These are phyloP conservation scores for Aureobasidium sp. DNA, from an alignment of 2,329 filamentous ascomycete genomes.

Conservation along the genomic window DNA sequence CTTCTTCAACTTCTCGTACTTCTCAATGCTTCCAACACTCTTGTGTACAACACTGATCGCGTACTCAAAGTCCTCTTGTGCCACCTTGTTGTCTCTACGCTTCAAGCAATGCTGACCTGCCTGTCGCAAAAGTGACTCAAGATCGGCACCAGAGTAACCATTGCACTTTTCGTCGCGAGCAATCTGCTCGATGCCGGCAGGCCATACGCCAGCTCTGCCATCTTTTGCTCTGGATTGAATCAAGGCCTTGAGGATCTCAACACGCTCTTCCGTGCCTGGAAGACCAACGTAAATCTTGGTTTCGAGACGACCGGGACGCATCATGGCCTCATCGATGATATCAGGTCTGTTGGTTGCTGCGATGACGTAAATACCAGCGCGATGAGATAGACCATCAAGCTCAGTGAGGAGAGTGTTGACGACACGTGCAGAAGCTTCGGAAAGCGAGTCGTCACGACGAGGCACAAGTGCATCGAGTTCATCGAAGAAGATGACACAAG, in stretches of 20 bases:
- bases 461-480: conserved; percentile 92
- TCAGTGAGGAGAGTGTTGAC: conserved; percentile 95
- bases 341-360: conserved; percentile 92
- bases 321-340: conserved; percentile 93
- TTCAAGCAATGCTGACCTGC: conserved; percentile 53
- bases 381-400: conserved; percentile 74
- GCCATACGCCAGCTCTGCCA: conserved; percentile 32
- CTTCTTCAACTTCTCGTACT: conserved; percentile 48
- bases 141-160: conserved; percentile 68
- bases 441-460: conserved; percentile 65
- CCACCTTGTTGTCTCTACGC: conserved; percentile 39
- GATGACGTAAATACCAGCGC: conserved; percentile 86
- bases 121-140: conserved; percentile 52
- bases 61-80: conserved; percentile 40
- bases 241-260: conserved; percentile 73
- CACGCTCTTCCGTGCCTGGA: conserved; percentile 69
- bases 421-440: conserved; percentile 78
- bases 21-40: conserved; percentile 51
- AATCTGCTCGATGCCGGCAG: conserved; percentile 37
- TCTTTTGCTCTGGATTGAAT: conserved; percentile 45
- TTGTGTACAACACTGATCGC: conserved; percentile 38
- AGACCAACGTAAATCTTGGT: conserved; percentile 85
- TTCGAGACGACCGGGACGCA: conserved; percentile 82
- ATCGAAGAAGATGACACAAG: conserved; percentile 96
- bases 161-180: conserved; percentile 62